phyloP scores from a whole-genome alignment of 1,139 yeast species.

The Suhomyces choctaworum region DNA sequence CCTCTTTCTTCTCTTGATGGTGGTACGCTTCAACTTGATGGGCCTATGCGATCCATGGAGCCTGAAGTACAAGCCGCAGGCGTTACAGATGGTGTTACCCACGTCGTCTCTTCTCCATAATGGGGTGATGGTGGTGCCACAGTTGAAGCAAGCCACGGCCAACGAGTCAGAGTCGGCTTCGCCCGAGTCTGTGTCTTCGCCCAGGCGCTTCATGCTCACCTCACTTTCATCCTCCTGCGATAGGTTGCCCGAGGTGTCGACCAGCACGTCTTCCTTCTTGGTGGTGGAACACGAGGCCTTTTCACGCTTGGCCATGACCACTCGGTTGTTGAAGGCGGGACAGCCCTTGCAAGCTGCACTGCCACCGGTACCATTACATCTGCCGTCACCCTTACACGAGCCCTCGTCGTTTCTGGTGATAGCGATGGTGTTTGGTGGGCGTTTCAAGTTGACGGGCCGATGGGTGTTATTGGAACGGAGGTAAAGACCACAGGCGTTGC shows the following conservation, averaged over 20 bases:
- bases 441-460: conserved; percentile 60
- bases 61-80: conserved; percentile 79
- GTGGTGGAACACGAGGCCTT: conserved; percentile 1
- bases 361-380: conserved; percentile 88
- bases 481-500: conserved; percentile 73
- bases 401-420: conserved; percentile 50
- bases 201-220: neutral
- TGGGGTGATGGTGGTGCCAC: conserved; percentile 83
- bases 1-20: conserved; percentile 75
- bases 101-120: conserved; percentile 82
- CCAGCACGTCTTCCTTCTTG: conserved; percentile 1
- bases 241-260: conserved; percentile 7
- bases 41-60: conserved; percentile 82
- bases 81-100: conserved; percentile 84
- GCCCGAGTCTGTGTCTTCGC: conserved; percentile 11
- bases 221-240: conserved; percentile 6
- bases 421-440: conserved; percentile 61
- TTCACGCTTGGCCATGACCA: conserved; percentile 31
- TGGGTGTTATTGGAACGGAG: conserved; percentile 54
- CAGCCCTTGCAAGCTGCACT: conserved; percentile 78
- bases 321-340: conserved; percentile 76
- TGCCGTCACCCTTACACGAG: conserved; percentile 79
- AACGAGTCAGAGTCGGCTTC: conserved; percentile 38
- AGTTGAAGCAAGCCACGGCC: conserved; percentile 77
- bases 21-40: conserved; percentile 66